Evolutionary conservation across 2,329 filamentous ascomycete genomes (phyloP), one percentile per base, ranked within the genome.

Genomic region (Colletotrichum sp.): DNA sequence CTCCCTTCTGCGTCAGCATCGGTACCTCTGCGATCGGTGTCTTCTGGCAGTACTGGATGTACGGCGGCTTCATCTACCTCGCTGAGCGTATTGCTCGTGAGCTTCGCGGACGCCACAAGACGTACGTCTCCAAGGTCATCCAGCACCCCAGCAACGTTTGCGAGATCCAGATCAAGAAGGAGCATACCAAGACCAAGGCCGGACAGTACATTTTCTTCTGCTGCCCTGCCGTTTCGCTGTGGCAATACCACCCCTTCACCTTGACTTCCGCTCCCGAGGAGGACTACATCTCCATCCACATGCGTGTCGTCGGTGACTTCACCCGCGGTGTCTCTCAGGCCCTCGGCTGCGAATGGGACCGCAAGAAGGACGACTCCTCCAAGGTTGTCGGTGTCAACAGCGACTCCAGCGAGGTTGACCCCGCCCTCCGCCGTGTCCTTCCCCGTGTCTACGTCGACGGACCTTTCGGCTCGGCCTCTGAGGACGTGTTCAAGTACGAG

Each of bases 81-180:
- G 90, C 91, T n/a, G 95, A 98, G 86, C 90, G 95, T 77, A 88
- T 96, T 73, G 92, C 94, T 25, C 92, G 95, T 77, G 95, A 97
- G 85, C 87, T 96, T 55, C 93, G 95, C 69, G 95, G 95, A 62
- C 91, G 93, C 30, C 94, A 96, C 88, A 95, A 94, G 89, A 96
- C 95, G 19, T 95, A 94, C 83, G 94, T 98, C 76, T 95, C 94
- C 78, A 97, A 97, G 87, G 95, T 98, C 78, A 93, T 98, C 78
- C 95, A 97, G 87, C 95, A 98, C 84, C 95, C 95, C 9, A 95
- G 94, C 88, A 95, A 96, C 81, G 95, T 98, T 22, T 95, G 94
- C 83, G 95, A 98, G 86, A 96, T 98, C 77, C 95, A 97, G 87
- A 96, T 98, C 87, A 96, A 96, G 89, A 97, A 97, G 86, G 94